Evolutionary conservation across 768 basidiomycete species (phyloP).

Genomic region (Mycena belliarum): DNA sequence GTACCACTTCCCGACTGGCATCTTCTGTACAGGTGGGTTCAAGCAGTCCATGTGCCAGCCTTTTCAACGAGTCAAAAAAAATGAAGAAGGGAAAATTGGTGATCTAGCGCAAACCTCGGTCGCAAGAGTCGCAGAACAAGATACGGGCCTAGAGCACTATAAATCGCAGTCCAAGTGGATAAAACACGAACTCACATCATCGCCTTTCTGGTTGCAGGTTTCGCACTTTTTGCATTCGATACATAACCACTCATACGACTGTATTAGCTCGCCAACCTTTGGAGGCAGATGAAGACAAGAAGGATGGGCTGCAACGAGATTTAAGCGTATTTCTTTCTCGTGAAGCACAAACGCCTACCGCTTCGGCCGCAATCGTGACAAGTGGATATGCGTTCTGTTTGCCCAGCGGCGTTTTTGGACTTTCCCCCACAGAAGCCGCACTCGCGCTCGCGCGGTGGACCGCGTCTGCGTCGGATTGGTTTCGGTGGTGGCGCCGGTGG

Average conservation of each 20-base stretch:
- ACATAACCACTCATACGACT: slow-evolving; percentile 83
- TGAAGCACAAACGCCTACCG: slow-evolving; percentile 46
- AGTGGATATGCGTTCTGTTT: slow-evolving; percentile 70
- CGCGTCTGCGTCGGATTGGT: slow-evolving; percentile 48
- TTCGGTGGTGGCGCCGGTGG: slow-evolving; percentile 41
- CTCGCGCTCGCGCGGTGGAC: slow-evolving; percentile 53
- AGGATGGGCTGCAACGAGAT: slow-evolving; percentile 66
- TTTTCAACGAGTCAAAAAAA: slow-evolving; percentile 24
- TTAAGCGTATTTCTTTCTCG: slow-evolving; percentile 6
- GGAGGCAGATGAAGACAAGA: slow-evolving; percentile 70
- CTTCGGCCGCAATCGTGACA: slow-evolving; percentile 84
- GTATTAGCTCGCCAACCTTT: slow-evolving; percentile 59
- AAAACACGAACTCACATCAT: slow-evolving; percentile 69
- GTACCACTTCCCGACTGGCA: slow-evolving; percentile 78
- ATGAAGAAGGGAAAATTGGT: slow-evolving; percentile 21
- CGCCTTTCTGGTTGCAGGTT: slow-evolving; percentile 80
- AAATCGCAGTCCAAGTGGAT: slow-evolving; percentile 19
- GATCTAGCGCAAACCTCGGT: slow-evolving; percentile 62
- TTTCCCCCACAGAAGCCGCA: slow-evolving; percentile 84
- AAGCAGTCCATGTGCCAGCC: slow-evolving; percentile 89
- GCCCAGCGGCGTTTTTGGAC: slow-evolving; percentile 52
- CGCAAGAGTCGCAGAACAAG: slow-evolving; percentile 92
- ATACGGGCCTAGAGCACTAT: slow-evolving; percentile 60
- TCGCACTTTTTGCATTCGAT: slow-evolving; percentile 92
- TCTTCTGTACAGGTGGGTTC: slow-evolving; percentile 63